Conservation (phyloP, 352 stramenopile genomes). For the Pythium pyrilobum region DNA sequence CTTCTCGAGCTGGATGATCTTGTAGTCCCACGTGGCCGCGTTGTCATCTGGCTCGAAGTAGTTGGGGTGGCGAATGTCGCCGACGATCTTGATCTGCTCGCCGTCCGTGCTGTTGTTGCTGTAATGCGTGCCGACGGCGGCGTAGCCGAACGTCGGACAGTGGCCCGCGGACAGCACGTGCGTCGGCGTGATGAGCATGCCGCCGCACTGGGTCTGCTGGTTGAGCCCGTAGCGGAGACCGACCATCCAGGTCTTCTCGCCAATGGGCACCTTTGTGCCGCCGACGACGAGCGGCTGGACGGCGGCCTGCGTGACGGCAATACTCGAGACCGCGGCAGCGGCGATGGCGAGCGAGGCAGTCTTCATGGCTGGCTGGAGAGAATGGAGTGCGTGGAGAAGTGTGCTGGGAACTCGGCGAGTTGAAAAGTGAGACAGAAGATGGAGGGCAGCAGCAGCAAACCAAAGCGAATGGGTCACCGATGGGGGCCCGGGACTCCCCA, state of each 20-base stretch:
- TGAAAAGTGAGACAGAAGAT: background rate
- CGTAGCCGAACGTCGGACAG: conserved; percentile 13
- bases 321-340: background rate
- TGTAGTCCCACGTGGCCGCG: conserved; percentile 8
- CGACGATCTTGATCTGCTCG: conserved; percentile 14
- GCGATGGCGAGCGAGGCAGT: background rate
- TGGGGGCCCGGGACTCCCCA: too few species aligned
- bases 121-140: conserved; percentile 18
- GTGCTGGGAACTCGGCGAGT: background rate
- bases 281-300: conserved; percentile 11
- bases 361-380: conserved; percentile 1
- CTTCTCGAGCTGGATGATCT: conserved; percentile 16
- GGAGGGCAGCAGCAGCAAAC: too few species aligned
- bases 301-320: background rate
- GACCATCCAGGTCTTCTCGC: conserved; percentile 15
- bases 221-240: conserved; percentile 2
- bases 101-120: conserved; percentile 14
- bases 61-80: conserved; percentile 12
- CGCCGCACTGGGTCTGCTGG: conserved; percentile 14
- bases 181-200: conserved; percentile 23
- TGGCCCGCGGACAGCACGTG: conserved; percentile 20
- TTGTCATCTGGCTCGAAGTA: conserved; percentile 2
- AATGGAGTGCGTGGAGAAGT: background rate
- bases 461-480: too few species aligned
- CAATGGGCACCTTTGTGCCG: conserved; percentile 13